phyloP scores from a whole-genome alignment of 148 eudicot genomes.

The Cornus kousa region DNA sequence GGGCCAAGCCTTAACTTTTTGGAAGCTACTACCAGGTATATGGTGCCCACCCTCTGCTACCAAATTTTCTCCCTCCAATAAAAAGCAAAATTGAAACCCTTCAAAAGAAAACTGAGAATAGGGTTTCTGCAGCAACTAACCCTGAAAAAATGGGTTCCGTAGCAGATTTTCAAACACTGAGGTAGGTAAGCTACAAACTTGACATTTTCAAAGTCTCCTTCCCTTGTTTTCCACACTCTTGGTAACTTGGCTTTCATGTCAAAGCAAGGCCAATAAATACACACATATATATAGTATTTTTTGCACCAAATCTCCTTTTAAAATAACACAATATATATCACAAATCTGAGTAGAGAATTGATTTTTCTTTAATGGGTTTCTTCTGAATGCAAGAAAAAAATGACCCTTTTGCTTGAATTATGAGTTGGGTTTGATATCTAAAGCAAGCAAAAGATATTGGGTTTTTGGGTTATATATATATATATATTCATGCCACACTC shows the following conservation, averaged over 20 bases:
- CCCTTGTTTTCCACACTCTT: neutral
- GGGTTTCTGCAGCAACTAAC: neutral
- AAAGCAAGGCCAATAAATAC: neutral
- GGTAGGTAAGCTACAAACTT: constrained; percentile 4
- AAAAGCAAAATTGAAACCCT: constrained; percentile 2
- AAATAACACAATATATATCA: neutral
- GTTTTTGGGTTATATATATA: neutral
- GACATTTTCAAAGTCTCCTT: neutral
- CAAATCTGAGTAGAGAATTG: constrained; percentile 1
- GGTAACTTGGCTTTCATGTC: neutral
- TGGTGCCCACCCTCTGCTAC: neutral
- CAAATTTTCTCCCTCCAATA: neutral
- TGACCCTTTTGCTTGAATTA: constrained; percentile 10
- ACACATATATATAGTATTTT: neutral
- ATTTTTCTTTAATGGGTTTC: constrained; percentile 23
- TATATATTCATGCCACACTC: neutral
- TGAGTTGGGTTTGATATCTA: constrained; percentile 31
- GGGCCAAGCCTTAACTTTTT: neutral
- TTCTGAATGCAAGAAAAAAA: constrained; percentile 14
- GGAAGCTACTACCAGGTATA: neutral
- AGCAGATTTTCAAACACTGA: constrained; percentile 1
- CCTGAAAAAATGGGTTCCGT: constrained; percentile 5
- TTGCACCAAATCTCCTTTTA: neutral
- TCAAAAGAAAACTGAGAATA: neutral
- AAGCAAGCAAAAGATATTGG: constrained; percentile 13